Evolutionary conservation across 129 eudicot species (phyloP).

Genomic region (Flaveria bidentis): DNA sequence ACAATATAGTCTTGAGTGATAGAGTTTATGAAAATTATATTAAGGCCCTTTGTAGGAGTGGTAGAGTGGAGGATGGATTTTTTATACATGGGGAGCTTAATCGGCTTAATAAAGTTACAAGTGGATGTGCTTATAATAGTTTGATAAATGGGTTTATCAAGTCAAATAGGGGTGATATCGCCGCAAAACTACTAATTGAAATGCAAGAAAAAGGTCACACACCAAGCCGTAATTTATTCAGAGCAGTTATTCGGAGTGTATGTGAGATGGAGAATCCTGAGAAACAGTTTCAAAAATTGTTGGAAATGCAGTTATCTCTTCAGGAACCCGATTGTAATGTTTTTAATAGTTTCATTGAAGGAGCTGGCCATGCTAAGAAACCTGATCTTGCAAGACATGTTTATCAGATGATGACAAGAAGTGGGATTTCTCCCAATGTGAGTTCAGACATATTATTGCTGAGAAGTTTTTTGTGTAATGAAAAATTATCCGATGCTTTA

Average conservation of each 20-base stretch:
- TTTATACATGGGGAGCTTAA: constrained; percentile 42
- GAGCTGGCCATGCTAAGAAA: constrained; percentile 65
- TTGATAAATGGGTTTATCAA: constrained; percentile 57
- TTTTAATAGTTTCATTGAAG: constrained; percentile 64
- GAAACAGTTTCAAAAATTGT: constrained; percentile 44
- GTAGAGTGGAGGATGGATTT: constrained; percentile 71
- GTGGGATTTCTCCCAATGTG: constrained; percentile 45
- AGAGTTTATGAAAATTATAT: constrained; percentile 51
- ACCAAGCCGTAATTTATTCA: constrained; percentile 38
- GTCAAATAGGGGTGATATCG: constrained; percentile 60
- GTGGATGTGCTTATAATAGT: constrained; percentile 46
- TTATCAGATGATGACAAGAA: constrained; percentile 51
- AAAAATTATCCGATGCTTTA: constrained; percentile 47
- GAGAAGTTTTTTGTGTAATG: constrained; percentile 51
- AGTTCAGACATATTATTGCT: constrained; percentile 50
- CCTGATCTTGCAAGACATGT: constrained; percentile 65
- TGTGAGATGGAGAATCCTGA: constrained; percentile 66
- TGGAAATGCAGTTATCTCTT: constrained; percentile 62
- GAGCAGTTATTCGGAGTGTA: constrained; percentile 47
- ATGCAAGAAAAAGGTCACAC: constrained; percentile 81
- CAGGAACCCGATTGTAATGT: constrained; percentile 15
- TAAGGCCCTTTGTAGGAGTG: constrained; percentile 53
- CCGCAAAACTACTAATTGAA: constrained; percentile 60
- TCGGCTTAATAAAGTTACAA: constrained; percentile 42
- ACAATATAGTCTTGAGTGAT: constrained; percentile 38